Conservation (phyloP, 345 rosid genomes). For the Gynandropsis gynandra region DNA sequence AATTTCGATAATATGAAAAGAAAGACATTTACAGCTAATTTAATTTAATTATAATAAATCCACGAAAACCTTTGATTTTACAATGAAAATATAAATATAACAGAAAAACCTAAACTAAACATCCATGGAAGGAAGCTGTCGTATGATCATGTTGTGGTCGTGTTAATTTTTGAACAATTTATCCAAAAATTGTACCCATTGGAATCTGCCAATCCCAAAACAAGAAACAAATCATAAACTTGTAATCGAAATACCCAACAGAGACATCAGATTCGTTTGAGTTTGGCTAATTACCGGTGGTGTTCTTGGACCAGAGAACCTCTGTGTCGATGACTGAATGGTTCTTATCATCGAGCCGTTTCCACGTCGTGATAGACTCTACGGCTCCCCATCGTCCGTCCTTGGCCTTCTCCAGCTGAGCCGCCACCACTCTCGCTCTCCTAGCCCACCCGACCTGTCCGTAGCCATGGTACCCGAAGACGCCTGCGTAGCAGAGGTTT, state of each 20-base stretch:
- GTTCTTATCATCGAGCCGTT: slow-evolving; percentile 69
- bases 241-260: neutral
- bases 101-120: too few species aligned
- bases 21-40: too few species aligned
- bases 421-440: slow-evolving; percentile 71
- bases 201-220: too few species aligned
- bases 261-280: neutral
- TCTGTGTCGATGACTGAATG: slow-evolving; percentile 55
- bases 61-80: too few species aligned
- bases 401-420: slow-evolving; percentile 53
- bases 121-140: too few species aligned
- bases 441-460: slow-evolving; percentile 90
- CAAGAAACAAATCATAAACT: neutral
- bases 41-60: too few species aligned
- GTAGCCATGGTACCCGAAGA: slow-evolving; percentile 80
- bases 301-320: slow-evolving; percentile 68
- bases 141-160: too few species aligned
- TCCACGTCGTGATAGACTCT: slow-evolving; percentile 83
- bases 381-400: slow-evolving; percentile 62
- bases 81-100: too few species aligned
- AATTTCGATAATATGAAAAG: too few species aligned
- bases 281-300: slow-evolving; percentile 32
- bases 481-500: slow-evolving; percentile 91
- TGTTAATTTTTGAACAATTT: too few species aligned
- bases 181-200: too few species aligned